Conservation (phyloP, 225 moss, liverwort and hornwort genomes). For the Bryoerythrophyllum caledonicum region DNA sequence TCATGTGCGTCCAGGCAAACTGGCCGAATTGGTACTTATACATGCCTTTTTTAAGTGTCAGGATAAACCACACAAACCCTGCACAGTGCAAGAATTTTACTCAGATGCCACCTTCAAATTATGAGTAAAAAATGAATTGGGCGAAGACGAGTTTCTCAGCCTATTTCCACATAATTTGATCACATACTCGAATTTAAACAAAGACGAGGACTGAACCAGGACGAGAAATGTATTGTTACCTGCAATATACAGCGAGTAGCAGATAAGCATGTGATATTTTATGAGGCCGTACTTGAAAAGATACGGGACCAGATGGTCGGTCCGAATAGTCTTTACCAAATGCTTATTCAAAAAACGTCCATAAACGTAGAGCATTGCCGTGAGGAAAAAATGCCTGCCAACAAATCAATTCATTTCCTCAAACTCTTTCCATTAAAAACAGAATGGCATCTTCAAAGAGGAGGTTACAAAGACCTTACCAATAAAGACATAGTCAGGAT, state of each 20-base stretch:
- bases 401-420: too few species aligned
- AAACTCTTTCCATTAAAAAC: slow-evolving; percentile 15
- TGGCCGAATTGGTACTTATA: slow-evolving; percentile 98
- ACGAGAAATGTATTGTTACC: slow-evolving; percentile 44
- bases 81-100: slow-evolving; percentile 26
- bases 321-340: slow-evolving; percentile 87
- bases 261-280: slow-evolving; percentile 99
- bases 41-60: slow-evolving; percentile 89
- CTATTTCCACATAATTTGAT: not conserved
- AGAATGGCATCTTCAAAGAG: not conserved
- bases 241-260: slow-evolving; percentile 98
- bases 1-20: slow-evolving; percentile 99
- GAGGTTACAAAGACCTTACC: too few species aligned
- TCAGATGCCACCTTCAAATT: not conserved
- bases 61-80: slow-evolving; percentile 99
- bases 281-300: slow-evolving; percentile 89
- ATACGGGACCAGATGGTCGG: slow-evolving; percentile 75
- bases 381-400: slow-evolving; percentile 97
- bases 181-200: too few species aligned
- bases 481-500: not conserved
- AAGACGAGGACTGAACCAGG: not conserved
- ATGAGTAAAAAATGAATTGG: not conserved
- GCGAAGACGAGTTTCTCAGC: not conserved
- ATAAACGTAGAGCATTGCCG: slow-evolving; percentile 98
- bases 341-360: slow-evolving; percentile 98